These are phyloP conservation scores for Alternaria sp. DNA, from an alignment of 2,329 filamentous ascomycete genomes.

Conservation along the genomic window DNA sequence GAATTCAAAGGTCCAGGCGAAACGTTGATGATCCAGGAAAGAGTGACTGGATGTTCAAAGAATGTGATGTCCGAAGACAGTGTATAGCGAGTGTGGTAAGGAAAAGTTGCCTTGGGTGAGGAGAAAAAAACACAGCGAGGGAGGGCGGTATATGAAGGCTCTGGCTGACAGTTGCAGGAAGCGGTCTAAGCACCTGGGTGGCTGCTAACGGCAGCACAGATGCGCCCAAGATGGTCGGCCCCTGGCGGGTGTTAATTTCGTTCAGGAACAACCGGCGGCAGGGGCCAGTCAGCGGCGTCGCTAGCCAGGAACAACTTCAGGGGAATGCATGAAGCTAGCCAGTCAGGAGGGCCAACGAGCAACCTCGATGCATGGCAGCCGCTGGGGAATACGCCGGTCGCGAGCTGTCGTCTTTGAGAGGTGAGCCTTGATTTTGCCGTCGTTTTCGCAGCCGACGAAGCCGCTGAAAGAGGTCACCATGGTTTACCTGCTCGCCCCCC, in stretches of 20 bases:
- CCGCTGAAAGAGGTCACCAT: constrained; percentile 11
- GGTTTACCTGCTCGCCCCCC: constrained; percentile 1
- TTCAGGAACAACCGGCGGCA: constrained; percentile 38
- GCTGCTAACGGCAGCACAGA: constrained; percentile 24
- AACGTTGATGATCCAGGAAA: constrained; percentile 43
- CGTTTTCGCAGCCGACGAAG: constrained; percentile 11
- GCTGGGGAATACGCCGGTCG: constrained; percentile 58
- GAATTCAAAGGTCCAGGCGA: constrained; percentile 34
- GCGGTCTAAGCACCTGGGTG: constrained; percentile 37
- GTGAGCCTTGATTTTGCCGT: constrained; percentile 16
- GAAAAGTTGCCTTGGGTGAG: constrained; percentile 48
- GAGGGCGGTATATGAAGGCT: constrained; percentile 46
- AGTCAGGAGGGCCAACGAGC: constrained; percentile 29
- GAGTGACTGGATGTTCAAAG: constrained; percentile 51
- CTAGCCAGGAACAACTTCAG: constrained; percentile 34
- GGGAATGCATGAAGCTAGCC: constrained; percentile 30
- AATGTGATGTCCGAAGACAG: constrained; percentile 47
- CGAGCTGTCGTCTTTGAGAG: constrained; percentile 70
- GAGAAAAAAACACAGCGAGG: constrained; percentile 28
- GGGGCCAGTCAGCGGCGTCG: constrained; percentile 38
- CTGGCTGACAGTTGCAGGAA: constrained; percentile 38
- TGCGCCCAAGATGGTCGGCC: constrained; percentile 31
- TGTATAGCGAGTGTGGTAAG: constrained; percentile 47
- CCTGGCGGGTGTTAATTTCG: constrained; percentile 50
- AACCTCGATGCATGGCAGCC: constrained; percentile 28